These are phyloP conservation scores for Claviceps sp. DNA, from an alignment of 2,329 filamentous ascomycete species.

Conservation along the genomic window DNA sequence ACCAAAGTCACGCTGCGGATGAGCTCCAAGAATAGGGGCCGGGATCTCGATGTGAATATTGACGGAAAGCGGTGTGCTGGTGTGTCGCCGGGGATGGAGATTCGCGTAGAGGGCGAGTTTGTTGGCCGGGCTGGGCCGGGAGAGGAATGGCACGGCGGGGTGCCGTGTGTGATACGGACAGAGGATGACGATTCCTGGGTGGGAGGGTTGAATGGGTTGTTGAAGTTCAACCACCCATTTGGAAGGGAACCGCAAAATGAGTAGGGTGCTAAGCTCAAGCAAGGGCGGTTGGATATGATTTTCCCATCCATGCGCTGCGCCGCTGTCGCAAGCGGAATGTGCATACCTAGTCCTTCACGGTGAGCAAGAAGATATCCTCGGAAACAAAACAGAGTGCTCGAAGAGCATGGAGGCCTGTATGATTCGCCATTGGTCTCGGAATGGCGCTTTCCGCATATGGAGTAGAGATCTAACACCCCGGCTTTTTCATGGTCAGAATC, in stretches of 20 bases:
- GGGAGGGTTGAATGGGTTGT: constrained; percentile 75
- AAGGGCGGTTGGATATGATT: too few species aligned
- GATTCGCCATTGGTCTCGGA: too few species aligned
- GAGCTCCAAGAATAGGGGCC: constrained; percentile 64
- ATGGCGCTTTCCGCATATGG: too few species aligned
- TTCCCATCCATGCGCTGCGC: too few species aligned
- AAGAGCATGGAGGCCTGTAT: too few species aligned
- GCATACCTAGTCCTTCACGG: too few species aligned
- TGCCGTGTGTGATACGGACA: constrained; percentile 75
- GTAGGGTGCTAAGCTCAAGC: too few species aligned
- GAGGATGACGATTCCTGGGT: constrained; percentile 90
- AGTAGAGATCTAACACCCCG: too few species aligned
- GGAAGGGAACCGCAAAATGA: constrained; percentile 34
- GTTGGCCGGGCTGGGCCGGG: constrained; percentile 36
- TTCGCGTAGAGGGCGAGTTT: constrained; percentile 76
- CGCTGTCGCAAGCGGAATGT: too few species aligned
- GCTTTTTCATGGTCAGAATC: too few species aligned
- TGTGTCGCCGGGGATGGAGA: constrained; percentile 65
- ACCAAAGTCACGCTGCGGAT: constrained; percentile 72
- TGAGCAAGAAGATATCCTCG: too few species aligned
- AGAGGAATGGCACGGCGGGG: constrained; percentile 57
- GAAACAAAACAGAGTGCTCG: too few species aligned
- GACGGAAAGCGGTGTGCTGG: constrained; percentile 59
- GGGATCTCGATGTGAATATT: constrained; percentile 66
- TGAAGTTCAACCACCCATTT: constrained; percentile 98